Conservation (phyloP, 306 rosid genomes). For the Citrullus mucosospermus region DNA sequence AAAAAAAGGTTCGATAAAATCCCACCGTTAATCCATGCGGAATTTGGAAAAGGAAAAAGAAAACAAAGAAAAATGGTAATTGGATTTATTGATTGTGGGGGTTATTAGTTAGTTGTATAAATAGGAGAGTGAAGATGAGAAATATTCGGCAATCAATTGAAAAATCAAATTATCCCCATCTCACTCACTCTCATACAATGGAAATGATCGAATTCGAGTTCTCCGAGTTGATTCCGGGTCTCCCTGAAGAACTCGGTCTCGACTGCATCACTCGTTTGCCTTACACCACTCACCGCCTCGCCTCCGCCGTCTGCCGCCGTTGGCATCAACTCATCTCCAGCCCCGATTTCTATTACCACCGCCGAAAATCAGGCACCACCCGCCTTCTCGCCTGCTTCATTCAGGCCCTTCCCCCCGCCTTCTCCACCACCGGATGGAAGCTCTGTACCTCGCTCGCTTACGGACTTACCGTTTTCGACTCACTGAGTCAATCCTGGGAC, state of each 20-base stretch:
- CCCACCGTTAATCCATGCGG: not conserved
- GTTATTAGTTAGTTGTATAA: not conserved
- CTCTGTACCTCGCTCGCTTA: constrained; percentile 9
- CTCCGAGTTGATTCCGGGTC: constrained; percentile 14
- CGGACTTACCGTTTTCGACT: constrained; percentile 30
- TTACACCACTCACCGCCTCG: constrained; percentile 31
- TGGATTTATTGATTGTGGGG: not conserved
- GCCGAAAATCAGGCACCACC: constrained; percentile 28
- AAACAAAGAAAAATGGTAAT: not conserved
- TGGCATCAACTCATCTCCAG: constrained; percentile 32
- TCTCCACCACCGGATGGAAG: constrained; percentile 6
- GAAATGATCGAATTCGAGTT: too few species aligned
- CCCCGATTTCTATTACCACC: constrained; percentile 22
- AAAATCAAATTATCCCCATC: too few species aligned
- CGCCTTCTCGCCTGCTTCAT: constrained; percentile 26
- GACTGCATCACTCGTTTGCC: constrained; percentile 37
- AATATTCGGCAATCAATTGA: too few species aligned
- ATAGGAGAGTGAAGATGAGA: not conserved
- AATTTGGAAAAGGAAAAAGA: not conserved
- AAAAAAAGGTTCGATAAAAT: not conserved
- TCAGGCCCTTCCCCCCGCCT: constrained; percentile 18
- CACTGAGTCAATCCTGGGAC: constrained; percentile 22
- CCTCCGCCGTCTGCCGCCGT: constrained; percentile 29
- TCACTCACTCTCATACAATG: too few species aligned
- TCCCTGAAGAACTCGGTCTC: constrained; percentile 35